Conservation (phyloP, 768 basidiomycete genomes). For the Boletus subcaerulescens region DNA sequence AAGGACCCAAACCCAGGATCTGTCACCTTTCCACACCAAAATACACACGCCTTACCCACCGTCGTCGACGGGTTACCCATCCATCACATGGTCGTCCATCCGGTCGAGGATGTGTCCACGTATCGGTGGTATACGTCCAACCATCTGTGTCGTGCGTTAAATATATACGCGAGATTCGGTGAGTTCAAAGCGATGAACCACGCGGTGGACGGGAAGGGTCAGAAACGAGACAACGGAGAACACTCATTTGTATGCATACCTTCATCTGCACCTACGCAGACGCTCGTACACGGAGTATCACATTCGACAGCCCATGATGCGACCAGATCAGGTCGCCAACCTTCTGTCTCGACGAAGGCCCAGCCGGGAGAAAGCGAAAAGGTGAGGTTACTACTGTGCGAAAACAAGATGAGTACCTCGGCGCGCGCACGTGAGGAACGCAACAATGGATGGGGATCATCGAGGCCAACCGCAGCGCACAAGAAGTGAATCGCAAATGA, state of each 20-base stretch:
- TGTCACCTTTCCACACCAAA: conserved; percentile 5
- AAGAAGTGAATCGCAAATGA: no score
- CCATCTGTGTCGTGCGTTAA: conserved; percentile 36
- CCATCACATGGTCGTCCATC: conserved; percentile 41
- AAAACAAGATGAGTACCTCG: conserved; percentile 16
- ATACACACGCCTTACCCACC: conserved; percentile 71
- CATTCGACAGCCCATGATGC: conserved; percentile 49
- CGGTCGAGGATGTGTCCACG: conserved; percentile 56
- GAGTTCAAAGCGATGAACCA: no score
- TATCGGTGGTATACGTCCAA: conserved; percentile 81
- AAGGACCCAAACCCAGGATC: not conserved
- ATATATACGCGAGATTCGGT: no score
- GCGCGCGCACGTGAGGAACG: no score
- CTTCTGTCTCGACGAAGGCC: conserved; percentile 72
- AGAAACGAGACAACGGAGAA: not conserved
- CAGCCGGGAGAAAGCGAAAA: conserved; percentile 75
- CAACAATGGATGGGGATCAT: no score
- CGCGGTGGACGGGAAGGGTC: not conserved
- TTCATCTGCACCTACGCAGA: conserved; percentile 25
- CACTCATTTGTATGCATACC: conserved; percentile 10
- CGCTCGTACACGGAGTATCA: not conserved
- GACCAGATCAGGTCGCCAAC: conserved; percentile 67
- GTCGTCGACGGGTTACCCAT: conserved; percentile 59
- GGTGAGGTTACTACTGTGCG: conserved; percentile 69
- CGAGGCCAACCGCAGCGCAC: no score